Evolutionary conservation across 2,329 filamentous ascomycete genomes (phyloP).

Genomic region (Exophiala dermatitidis): DNA sequence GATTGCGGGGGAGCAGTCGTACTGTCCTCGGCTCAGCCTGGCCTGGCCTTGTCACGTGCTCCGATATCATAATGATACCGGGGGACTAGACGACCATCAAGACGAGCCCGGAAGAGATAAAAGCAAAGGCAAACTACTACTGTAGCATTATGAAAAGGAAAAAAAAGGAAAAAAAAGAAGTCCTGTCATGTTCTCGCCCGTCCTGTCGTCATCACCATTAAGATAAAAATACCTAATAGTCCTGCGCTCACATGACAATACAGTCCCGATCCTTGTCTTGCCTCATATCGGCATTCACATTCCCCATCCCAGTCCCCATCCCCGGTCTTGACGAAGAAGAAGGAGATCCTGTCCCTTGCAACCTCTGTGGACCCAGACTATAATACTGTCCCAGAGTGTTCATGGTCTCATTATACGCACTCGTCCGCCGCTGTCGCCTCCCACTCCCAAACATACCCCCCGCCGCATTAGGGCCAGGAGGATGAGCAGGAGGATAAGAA

Average conservation of each 20-base stretch:
- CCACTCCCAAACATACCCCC: background rate
- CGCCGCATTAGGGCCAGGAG: constrained; percentile 19
- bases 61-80: no score
- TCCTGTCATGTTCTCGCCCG: no score
- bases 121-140: no score
- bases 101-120: no score
- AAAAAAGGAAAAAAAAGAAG: no score
- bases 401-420: constrained; percentile 18
- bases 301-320: background rate
- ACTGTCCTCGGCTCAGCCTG: background rate
- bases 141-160: no score
- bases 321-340: background rate
- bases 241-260: constrained; percentile 16
- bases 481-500: constrained; percentile 3
- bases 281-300: background rate
- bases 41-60: no score
- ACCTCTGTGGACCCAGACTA: background rate
- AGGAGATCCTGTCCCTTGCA: background rate
- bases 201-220: background rate
- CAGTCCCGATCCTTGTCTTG: constrained; percentile 15
- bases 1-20: background rate
- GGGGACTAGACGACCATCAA: no score
- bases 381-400: constrained; percentile 5
- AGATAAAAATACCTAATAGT: background rate
- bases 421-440: constrained; percentile 11